These are phyloP conservation scores for Solanum okadae DNA, from an alignment of 257 asterid genomes.

Conservation along the genomic window DNA sequence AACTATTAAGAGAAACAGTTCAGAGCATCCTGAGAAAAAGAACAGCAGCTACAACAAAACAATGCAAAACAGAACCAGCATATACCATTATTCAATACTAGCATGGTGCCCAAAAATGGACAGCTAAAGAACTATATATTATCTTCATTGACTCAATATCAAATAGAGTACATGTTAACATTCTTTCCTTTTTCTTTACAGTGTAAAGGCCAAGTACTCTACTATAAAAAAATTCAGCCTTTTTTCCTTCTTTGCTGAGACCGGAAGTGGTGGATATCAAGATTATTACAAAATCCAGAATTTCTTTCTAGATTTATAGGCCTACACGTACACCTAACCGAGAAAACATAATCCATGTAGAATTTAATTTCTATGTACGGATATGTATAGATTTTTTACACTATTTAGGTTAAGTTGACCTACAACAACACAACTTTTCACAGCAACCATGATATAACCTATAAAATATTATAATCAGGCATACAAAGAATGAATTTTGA, in stretches of 20 bases:
- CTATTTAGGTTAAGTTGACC: neutral
- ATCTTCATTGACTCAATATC: neutral
- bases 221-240: neutral
- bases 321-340: neutral
- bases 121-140: neutral
- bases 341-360: neutral
- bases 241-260: neutral
- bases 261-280: neutral
- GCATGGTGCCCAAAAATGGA: neutral
- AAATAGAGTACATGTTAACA: neutral
- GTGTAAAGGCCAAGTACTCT: neutral
- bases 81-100: neutral
- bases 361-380: neutral
- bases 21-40: neutral
- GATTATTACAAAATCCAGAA: neutral
- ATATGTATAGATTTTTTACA: neutral
- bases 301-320: neutral
- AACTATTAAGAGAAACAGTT: neutral
- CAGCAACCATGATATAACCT: neutral
- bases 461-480: neutral
- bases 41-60: neutral
- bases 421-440: neutral
- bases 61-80: neutral
- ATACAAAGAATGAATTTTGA: neutral
- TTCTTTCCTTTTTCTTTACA: neutral